Percentiles rank a stretch among this genome's conserved stretches.
phyloP scores from a whole-genome alignment of 306 rosid species.

The Vachellia pachyceras region DNA sequence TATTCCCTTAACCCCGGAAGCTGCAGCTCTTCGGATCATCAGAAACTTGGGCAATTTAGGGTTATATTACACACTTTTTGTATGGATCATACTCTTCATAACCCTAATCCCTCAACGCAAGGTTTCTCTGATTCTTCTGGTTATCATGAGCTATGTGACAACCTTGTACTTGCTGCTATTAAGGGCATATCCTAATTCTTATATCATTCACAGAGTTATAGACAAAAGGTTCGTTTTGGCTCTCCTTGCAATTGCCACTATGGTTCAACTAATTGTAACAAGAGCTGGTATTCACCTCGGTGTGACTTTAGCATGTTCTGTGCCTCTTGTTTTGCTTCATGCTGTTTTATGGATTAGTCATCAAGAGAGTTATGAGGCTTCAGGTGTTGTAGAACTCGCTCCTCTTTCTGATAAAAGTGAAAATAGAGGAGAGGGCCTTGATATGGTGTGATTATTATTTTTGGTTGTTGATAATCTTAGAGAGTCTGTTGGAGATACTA shows the following conservation, averaged over 20 bases:
- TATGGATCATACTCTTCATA: constrained; percentile 73
- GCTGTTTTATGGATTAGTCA: constrained; percentile 52
- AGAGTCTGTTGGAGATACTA: too few species aligned
- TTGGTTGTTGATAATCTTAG: too few species aligned
- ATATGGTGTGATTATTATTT: constrained; percentile 45
- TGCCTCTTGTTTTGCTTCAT: constrained; percentile 62
- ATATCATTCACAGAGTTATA: constrained; percentile 47
- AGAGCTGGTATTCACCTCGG: constrained; percentile 56
- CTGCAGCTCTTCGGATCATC: constrained; percentile 48
- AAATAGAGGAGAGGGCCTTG: constrained; percentile 11
- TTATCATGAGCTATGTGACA: constrained; percentile 57
- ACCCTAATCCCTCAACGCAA: constrained; percentile 57
- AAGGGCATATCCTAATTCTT: constrained; percentile 52
- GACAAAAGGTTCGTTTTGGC: constrained; percentile 50
- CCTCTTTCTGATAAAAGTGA: constrained; percentile 34
- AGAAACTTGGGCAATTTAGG: constrained; percentile 49
- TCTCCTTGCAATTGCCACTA: constrained; percentile 52
- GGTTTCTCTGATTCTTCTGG: constrained; percentile 54
- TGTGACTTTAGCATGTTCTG: constrained; percentile 43
- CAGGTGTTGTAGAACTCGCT: constrained; percentile 43
- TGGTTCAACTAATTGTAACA: constrained; percentile 53
- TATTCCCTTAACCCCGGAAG: constrained; percentile 60
- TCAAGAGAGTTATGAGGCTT: constrained; percentile 41
- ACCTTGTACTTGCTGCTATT: constrained; percentile 43
- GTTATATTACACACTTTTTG: constrained; percentile 55